Evolutionary conservation across 2,329 filamentous ascomycete genomes (phyloP).

Genomic region (Hypoxylon sp.): DNA sequence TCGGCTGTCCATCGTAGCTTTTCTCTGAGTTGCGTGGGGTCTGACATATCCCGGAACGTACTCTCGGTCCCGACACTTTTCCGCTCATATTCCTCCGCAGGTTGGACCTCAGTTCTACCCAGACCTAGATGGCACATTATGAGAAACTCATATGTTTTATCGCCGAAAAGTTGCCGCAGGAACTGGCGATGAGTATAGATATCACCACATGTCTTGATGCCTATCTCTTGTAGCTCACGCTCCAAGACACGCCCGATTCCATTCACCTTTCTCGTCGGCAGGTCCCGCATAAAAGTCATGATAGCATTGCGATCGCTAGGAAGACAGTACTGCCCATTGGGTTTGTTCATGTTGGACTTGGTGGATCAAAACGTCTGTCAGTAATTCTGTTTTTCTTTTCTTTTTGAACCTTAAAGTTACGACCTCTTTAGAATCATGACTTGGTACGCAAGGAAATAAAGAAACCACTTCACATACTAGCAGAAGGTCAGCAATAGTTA

Average conservation of each 20-base stretch:
- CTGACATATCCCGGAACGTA: conserved; percentile 85
- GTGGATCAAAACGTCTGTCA: too few species aligned
- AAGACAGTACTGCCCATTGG: conserved; percentile 88
- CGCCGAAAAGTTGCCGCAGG: conserved; percentile 83
- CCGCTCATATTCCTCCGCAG: conserved; percentile 87
- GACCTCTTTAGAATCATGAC: too few species aligned
- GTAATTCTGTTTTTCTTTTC: too few species aligned
- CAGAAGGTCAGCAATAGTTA: too few species aligned
- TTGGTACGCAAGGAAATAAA: too few species aligned
- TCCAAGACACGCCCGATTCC: conserved; percentile 95
- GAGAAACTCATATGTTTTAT: conserved; percentile 90
- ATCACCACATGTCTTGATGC: conserved; percentile 88
- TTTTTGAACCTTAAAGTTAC: too few species aligned
- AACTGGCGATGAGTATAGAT: conserved; percentile 82
- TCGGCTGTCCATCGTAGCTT: conserved; percentile 86
- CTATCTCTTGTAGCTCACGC: conserved; percentile 87
- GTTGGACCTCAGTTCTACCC: conserved; percentile 85
- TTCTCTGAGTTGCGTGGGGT: conserved; percentile 74
- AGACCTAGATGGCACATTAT: conserved; percentile 87
- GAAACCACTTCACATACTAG: too few species aligned
- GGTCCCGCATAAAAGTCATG: conserved; percentile 84
- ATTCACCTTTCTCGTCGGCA: conserved; percentile 92
- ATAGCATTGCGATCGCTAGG: conserved; percentile 78
- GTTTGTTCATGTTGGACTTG: conserved; percentile 89
- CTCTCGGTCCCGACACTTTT: conserved; percentile 96